Base-by-base conservation (phyloP, 1,284 basidiomycete species). In the Tilletia setariae region DNA sequence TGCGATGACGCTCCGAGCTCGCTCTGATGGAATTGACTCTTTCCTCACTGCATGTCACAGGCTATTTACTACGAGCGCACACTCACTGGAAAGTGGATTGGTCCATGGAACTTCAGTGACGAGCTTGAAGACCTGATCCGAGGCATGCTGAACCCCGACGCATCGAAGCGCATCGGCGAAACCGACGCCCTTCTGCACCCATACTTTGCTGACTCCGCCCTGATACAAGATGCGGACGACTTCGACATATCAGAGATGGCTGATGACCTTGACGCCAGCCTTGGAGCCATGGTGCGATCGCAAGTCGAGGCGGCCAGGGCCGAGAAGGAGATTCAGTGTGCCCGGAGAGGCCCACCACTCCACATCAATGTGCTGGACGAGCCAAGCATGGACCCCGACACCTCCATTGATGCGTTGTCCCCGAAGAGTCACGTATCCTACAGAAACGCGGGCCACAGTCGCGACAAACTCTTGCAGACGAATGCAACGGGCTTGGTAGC, bases 31-130 rank as follows among this genome's bases (percentile, higher is more conserved):
- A 30, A 25, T 35, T 61, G 11, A 28, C 21, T 15, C 1, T 21
- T 23, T 28, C 1, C 28, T 13, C 11, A 28, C 51, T 53, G 16
- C 32, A 25, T 19, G 4, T 16, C 4, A 16, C 28, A 61, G 56
- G 56, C 76, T 40, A 66, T 66, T n/a, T 78, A 78, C 67, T 78
- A 78, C 67, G 43, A 65, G 21, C 69, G 76, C n/a, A 76, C 74
- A 13, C 65, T 73, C 28, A 63, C 64, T 16, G 71, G 72, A 23
- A 47, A 46, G 19, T 78, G 76, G 76, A 65, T 74, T 1, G 75
- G 75, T 15, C 51, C 68, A 16, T 78, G 74, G 72, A 65, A 67
- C n/a, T 59, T 78, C 32, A 56, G 71, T 0, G 1, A 53, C 3
- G 72, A 71, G 30, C 66, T 76, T 46, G 76, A 76, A 23, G 71